Base-by-base conservation (phyloP, 805 yeast species). In the Ogataea pini region DNA sequence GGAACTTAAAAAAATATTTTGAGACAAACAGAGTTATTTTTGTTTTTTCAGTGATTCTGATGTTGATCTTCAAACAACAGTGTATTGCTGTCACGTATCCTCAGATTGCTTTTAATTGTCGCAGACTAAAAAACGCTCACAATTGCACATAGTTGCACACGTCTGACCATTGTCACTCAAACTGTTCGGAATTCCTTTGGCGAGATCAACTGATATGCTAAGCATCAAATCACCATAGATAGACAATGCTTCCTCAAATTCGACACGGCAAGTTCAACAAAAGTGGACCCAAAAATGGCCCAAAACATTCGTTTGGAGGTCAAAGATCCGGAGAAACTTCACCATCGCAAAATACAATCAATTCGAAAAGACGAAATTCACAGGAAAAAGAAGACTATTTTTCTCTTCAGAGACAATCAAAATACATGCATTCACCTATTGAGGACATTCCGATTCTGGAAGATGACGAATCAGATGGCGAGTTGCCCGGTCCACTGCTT, bases 381-480 rank as follows among this genome's bases (percentile, higher is more conserved):
- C 32, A 33, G 12, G 48, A 44, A 29, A 36, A 33, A 27, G 47
- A 47, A 12, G 49, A 42, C 19, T 47, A 50, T 19, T 51, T 45
- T 33, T 45, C 51, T n/a, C n/a, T 36, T 7, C 36, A 25, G 7
- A 45, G 38, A 27, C 39, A 31, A 7, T 44, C 53, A 2, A 22
- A 29, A 9, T 54, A 49, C 36, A n/a, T 48, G 9, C 42, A 51
- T 18, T 48, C 56, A 18, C 48, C 55, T 17, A 44, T 55, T 3
- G 63, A 62, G 31, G 57, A 55, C 8, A 50, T 59, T 1, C 67
- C 68, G 0, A 61, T 64, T 10, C 44, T 62, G 41, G 70, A 65
- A 49, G 67, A 64, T 36, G 66, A 64, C 42, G 70, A 65, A 39
- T 55, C 54, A 25, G 68, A 58, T n/a, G 47, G 48, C 0, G 62